Conservation (phyloP, 768 basidiomycete genomes). For the Pleurotus pulmonarius region DNA sequence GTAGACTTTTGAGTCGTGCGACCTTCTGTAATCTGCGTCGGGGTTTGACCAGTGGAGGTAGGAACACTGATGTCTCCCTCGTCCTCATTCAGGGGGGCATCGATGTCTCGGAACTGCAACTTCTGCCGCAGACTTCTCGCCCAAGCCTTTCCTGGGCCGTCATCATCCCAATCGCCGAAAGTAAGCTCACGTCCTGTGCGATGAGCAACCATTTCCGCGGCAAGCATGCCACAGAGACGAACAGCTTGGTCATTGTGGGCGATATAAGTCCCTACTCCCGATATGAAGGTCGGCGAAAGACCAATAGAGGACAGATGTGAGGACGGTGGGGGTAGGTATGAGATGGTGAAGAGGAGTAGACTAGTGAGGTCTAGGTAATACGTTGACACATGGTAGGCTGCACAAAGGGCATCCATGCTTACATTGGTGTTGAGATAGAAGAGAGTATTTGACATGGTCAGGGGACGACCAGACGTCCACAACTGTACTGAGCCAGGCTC, state of each 20-base stretch:
- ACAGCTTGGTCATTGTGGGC: conserved; percentile 71
- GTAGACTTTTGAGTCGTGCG: conserved; percentile 10
- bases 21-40: background rate
- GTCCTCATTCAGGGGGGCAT: conserved; percentile 31
- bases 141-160: conserved; percentile 62
- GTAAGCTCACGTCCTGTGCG: conserved; percentile 60
- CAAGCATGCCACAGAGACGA: conserved; percentile 89
- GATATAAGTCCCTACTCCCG: conserved; percentile 71
- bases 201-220: conserved; percentile 75
- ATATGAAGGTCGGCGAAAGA: conserved; percentile 58
- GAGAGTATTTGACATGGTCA: conserved; percentile 77
- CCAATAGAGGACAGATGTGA: conserved; percentile 41
- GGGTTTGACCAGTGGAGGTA: too few species aligned
- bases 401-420: conserved; percentile 24
- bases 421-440: conserved; percentile 76
- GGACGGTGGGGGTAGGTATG: conserved; percentile 55
- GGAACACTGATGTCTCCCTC: conserved; percentile 1
- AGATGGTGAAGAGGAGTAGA: conserved; percentile 61
- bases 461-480: conserved; percentile 71
- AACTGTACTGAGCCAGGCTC: conserved; percentile 40
- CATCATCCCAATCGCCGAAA: conserved; percentile 85
- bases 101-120: conserved; percentile 46
- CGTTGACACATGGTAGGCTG: background rate
- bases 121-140: conserved; percentile 57
- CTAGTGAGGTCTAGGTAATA: conserved; percentile 60